A percentile compares a stretch with the other conserved stretches of the same genome.
Evolutionary conservation across 495 filamentous ascomycete species (phyloP).

Genomic region (Echria macrotheca): DNA sequence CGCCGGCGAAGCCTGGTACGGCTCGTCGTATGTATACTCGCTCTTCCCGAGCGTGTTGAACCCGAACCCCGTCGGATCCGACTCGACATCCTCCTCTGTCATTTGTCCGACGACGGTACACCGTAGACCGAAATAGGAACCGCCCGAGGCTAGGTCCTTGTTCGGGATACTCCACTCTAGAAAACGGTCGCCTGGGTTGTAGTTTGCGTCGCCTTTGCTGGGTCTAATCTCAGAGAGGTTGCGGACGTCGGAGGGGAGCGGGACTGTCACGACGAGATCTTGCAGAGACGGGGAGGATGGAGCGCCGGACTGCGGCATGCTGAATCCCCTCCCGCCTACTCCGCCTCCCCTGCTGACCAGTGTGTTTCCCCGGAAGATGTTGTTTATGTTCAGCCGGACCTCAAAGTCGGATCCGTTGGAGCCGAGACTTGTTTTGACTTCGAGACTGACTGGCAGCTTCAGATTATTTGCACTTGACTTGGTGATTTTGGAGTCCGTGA

Average conservation of each 20-base stretch:
- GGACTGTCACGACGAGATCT: slow-evolving; percentile 74
- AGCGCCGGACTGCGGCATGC: slow-evolving; percentile 34
- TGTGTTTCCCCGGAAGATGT: slow-evolving; percentile 54
- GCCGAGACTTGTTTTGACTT: slow-evolving; percentile 76
- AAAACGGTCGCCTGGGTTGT: slow-evolving; percentile 59
- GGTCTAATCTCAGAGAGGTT: slow-evolving; percentile 83
- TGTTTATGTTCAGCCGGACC: slow-evolving; percentile 67
- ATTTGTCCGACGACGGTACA: slow-evolving; percentile 71
- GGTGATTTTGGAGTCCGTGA: slow-evolving; percentile 37
- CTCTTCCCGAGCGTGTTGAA: slow-evolving; percentile 32
- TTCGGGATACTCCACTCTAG: slow-evolving; percentile 82
- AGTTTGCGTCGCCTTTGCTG: slow-evolving; percentile 78
- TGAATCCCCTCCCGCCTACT: slow-evolving; percentile 21
- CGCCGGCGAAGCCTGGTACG: slow-evolving; percentile 41
- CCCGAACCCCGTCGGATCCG: slow-evolving; percentile 44
- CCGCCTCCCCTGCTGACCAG: slow-evolving; percentile 38
- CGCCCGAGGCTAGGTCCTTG: slow-evolving; percentile 58
- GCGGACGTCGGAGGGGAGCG: slow-evolving; percentile 72
- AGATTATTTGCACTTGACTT: slow-evolving; percentile 50
- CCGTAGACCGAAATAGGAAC: slow-evolving; percentile 61
- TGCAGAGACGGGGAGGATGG: slow-evolving; percentile 62
- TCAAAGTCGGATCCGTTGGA: slow-evolving; percentile 77
- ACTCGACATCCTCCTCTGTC: slow-evolving; percentile 54
- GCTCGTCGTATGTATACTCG: slow-evolving; percentile 59
- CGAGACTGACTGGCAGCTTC: slow-evolving; percentile 73